These are phyloP conservation scores for Trichothecium roseum DNA, from an alignment of 2,329 filamentous ascomycete species.

Conservation along the genomic window DNA sequence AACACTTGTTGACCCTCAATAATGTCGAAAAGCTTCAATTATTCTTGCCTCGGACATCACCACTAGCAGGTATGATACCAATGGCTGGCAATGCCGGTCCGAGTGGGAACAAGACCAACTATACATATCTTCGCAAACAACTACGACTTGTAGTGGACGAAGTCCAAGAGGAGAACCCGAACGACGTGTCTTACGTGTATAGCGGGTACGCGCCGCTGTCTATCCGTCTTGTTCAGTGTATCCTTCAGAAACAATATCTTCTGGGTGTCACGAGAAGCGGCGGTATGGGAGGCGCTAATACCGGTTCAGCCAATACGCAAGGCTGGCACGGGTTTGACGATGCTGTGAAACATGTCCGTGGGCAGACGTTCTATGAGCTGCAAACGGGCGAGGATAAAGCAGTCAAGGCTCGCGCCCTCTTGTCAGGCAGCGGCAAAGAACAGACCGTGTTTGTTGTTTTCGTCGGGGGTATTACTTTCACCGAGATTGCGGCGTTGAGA, in stretches of 20 bases:
- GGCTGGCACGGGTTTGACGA: conserved; percentile 95
- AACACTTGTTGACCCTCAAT: conserved; percentile 83
- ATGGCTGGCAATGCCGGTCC: conserved; percentile 45
- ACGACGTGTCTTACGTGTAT: conserved; percentile 96
- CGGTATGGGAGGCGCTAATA: conserved; percentile 18
- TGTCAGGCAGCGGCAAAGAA: conserved; percentile 67
- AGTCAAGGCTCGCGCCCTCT: conserved; percentile 70
- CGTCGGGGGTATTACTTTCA: conserved; percentile 91
- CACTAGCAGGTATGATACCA: conserved; percentile 71
- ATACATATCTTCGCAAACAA: conserved; percentile 75
- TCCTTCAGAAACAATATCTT: conserved; percentile 83
- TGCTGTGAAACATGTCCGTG: conserved; percentile 74
- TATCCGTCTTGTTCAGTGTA: conserved; percentile 81
- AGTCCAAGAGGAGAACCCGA: conserved; percentile 87
- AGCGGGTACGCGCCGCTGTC: conserved; percentile 93
- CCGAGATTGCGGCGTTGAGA: conserved; percentile 86
- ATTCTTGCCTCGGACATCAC: conserved; percentile 66
- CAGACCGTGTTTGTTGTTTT: conserved; percentile 97
- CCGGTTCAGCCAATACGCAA: conserved; percentile 48
- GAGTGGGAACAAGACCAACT: conserved; percentile 72
- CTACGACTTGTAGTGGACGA: conserved; percentile 89
- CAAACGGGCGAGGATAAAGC: conserved; percentile 93
- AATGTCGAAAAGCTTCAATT: conserved; percentile 84
- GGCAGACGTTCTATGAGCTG: conserved; percentile 81
- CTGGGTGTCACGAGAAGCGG: conserved; percentile 58